Conservation (phyloP, 768 basidiomycete genomes). For the Termitomyces heimii region DNA sequence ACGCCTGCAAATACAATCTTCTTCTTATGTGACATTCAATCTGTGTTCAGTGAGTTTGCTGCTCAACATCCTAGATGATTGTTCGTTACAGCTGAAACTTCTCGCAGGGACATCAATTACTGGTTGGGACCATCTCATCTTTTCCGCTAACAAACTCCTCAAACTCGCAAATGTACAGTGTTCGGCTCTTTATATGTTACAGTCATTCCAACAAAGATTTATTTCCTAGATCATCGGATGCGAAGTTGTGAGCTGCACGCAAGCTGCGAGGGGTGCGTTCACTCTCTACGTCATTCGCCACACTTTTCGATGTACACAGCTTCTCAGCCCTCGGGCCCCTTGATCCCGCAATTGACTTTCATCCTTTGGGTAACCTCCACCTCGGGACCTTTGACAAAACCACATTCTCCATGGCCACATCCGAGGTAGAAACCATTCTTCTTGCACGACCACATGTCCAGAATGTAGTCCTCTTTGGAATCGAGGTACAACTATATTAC, state of each 20-base stretch:
- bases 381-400: constrained; percentile 69
- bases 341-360: constrained; percentile 52
- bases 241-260: constrained; percentile 16
- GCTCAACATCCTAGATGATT: not conserved
- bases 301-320: not conserved
- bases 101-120: constrained; percentile 9
- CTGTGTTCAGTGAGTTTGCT: constrained; percentile 14
- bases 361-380: constrained; percentile 48
- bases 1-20: constrained; percentile 15
- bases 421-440: constrained; percentile 54
- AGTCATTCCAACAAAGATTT: not conserved
- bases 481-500: constrained; percentile 55
- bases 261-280: constrained; percentile 13
- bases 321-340: constrained; percentile 61
- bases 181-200: not conserved
- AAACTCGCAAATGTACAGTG: constrained; percentile 15
- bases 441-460: constrained; percentile 38
- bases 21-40: constrained; percentile 15
- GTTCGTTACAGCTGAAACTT: not conserved
- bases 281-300: not conserved
- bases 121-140: constrained; percentile 16
- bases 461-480: constrained; percentile 76
- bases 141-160: constrained; percentile 15
- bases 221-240: constrained; percentile 12
- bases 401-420: constrained; percentile 80